Percentiles rank a stretch among this genome's conserved stretches.
phyloP scores from a whole-genome alignment of 2,329 filamentous ascomycete genomes.

The Clonostachys rhizophaga region DNA sequence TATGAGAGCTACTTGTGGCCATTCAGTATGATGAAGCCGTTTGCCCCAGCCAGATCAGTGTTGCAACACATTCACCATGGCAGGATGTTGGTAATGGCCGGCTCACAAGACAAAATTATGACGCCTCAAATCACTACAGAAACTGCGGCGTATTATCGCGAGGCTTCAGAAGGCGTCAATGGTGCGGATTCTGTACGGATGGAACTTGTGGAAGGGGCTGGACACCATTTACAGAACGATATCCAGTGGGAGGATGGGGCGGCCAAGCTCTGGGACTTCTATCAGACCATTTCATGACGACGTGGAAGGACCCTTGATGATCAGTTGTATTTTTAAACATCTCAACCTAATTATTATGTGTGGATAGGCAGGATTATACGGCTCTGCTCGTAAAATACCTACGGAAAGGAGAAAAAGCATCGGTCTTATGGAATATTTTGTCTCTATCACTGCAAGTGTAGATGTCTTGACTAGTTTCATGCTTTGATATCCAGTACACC shows the following conservation, averaged over 20 bases:
- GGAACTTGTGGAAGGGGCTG: conserved; percentile 34
- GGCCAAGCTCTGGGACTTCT: conserved; percentile 35
- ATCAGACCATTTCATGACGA: conserved; percentile 5
- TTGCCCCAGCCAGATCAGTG: conserved; percentile 33
- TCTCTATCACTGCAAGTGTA: too few species aligned
- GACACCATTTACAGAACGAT: conserved; percentile 51
- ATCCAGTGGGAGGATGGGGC: conserved; percentile 40
- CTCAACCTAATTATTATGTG: too few species aligned
- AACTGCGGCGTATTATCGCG: neutral
- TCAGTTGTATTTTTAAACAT: too few species aligned
- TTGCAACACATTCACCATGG: conserved; percentile 24
- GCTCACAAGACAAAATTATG: conserved; percentile 34
- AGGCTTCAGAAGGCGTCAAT: conserved; percentile 22
- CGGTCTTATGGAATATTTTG: too few species aligned
- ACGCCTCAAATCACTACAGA: conserved; percentile 21
- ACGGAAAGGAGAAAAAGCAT: too few species aligned
- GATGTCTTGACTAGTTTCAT: too few species aligned
- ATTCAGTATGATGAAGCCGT: conserved; percentile 37
- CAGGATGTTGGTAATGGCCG: conserved; percentile 31
- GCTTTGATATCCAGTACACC: too few species aligned
- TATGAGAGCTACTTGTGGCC: conserved; percentile 52
- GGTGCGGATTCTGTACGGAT: conserved; percentile 30
- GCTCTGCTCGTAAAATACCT: too few species aligned
- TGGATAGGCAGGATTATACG: too few species aligned
- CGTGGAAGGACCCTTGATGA: too few species aligned